Conservation (phyloP, 345 rosid genomes). For the Draba incana region DNA sequence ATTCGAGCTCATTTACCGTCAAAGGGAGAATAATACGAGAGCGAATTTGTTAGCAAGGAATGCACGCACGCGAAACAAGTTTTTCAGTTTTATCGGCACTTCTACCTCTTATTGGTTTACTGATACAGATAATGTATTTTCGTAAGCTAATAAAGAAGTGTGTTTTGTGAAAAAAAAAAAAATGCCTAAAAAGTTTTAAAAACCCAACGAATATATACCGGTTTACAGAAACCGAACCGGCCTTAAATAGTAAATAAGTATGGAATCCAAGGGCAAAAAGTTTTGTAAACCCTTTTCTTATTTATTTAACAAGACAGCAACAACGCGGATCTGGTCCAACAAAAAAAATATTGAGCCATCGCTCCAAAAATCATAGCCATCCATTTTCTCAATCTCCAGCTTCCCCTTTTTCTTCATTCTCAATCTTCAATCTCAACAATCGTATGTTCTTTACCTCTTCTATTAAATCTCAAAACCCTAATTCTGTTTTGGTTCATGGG, state of each 20-base stretch:
- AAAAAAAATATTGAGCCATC: conserved; percentile 1
- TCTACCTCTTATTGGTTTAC: too few relatives aligned
- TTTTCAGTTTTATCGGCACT: too few relatives aligned
- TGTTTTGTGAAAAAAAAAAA: too few relatives aligned
- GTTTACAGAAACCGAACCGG: conserved; percentile 21
- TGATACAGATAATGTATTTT: too few relatives aligned
- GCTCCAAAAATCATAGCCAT: conserved; percentile 39
- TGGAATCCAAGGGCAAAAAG: conserved; percentile 9
- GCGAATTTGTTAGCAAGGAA: too few relatives aligned
- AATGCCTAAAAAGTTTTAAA: neutral
- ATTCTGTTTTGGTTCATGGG: conserved; percentile 11
- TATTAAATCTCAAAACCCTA: conserved; percentile 43
- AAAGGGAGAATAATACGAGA: too few relatives aligned
- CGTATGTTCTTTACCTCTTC: conserved; percentile 26
- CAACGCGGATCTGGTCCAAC: conserved; percentile 32
- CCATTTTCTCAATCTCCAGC: conserved; percentile 30
- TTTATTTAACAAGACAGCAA: conserved; percentile 34
- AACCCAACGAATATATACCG: neutral
- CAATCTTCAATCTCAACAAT: conserved; percentile 20
- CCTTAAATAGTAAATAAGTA: conserved; percentile 15
- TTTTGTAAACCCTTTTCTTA: neutral
- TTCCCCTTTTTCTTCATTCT: conserved; percentile 34
- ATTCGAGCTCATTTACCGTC: too few relatives aligned
- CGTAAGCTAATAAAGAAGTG: too few relatives aligned
- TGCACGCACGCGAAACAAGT: too few relatives aligned